Base-by-base conservation (phyloP, 441 rosid genomes). In the Capsella rubella region DNA sequence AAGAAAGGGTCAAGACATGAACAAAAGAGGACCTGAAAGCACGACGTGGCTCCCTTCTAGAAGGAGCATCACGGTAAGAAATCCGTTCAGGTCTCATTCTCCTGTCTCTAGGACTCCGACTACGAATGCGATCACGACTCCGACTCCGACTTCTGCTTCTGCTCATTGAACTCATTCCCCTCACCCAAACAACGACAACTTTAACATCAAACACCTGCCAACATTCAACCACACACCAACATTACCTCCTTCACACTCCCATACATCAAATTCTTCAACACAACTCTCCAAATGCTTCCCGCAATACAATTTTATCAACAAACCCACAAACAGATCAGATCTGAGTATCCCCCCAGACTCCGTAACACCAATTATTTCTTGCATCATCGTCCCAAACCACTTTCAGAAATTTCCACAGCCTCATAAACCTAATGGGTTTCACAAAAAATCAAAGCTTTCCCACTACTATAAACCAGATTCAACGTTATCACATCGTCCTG, bases 41-140 rank as follows among this genome's bases (percentile, higher is more conserved):
- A 86, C 86, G 89, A 71, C 84, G 91, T 42, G 90, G 75, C 64
- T 77, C 80, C 69, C 92, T 84, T 73, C 86, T 79, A 87, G 89
- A 93, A 54, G 97, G 96, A 74, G 95, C 93, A 86, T 89, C 85
- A 66, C 96, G 92, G 79, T 87, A 93, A 42, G 98, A 85, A 74
- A 81, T 76, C 45, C 93, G 91, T 37, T 89, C 89, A 59, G 90
- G 81, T 57, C 97, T 93, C 81, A 93, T 88, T 82, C 83, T 93
- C 71, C 96, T 95, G 85, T 84, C 92, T 84, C 86, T 75, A 6
- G 96, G 98, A 73, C 97, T 91, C 80, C 94, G 78, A 85, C 92
- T 88, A 70, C 95, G 79, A 83, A 85, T 84, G 11, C 81, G 45
- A 29, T 56, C 67, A 4, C 74, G 69, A 37, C 89, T 87, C 2